Base-by-base conservation (phyloP, 2,329 filamentous ascomycete genomes). In the Verticillium tricorpus region DNA sequence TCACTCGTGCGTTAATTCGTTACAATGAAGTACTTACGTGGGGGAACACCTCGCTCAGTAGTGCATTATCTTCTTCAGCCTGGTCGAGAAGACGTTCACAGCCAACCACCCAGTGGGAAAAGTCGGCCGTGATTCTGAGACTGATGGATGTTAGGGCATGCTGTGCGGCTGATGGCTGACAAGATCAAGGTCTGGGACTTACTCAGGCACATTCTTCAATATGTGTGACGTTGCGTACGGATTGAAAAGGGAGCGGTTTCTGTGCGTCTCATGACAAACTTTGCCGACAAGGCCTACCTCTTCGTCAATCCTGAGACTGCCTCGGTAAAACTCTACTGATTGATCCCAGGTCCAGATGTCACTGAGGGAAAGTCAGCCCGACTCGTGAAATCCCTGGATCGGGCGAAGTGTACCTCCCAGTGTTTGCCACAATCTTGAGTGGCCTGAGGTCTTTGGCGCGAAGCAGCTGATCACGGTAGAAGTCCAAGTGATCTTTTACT, bases 241-340 rank as follows among this genome's bases (percentile, higher is more conserved):
- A n/a, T 66, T 74, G 58, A 69, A 74, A 11, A 74, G 62, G 1
- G 71, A 71, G 5, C 71, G 64, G 63, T 73, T 73, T 11, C 72
- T 66, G 37, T 74, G 72, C 11, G 70, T 73, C 63, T 76, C 73
- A 55, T 76, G 72, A 59, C 63, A 68, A 2, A 74, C 69, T 7
- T 62, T 66, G 3, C 72, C 73, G 1, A 65, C 35, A 1, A 75
- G 64, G 0, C 72, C 73, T 5, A 73, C 58, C 57, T 73, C 71
- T 3, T 67, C 66, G 17, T 74, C 71, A 9, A 75, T 64, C 14
- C 67, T 57, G 2, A 75, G 65, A 1, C 72, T 72, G 3, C 65
- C 65, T n/a, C 68, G 50, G 62, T 71, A 76, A 54, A 75, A 75
- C 35, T 70, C 65, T 5, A 74, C 69, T 1, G 72, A 71, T 17